These are phyloP conservation scores for Stagonosporopsis rhizophila DNA, from an alignment of 2,329 filamentous ascomycete species.

Conservation along the genomic window DNA sequence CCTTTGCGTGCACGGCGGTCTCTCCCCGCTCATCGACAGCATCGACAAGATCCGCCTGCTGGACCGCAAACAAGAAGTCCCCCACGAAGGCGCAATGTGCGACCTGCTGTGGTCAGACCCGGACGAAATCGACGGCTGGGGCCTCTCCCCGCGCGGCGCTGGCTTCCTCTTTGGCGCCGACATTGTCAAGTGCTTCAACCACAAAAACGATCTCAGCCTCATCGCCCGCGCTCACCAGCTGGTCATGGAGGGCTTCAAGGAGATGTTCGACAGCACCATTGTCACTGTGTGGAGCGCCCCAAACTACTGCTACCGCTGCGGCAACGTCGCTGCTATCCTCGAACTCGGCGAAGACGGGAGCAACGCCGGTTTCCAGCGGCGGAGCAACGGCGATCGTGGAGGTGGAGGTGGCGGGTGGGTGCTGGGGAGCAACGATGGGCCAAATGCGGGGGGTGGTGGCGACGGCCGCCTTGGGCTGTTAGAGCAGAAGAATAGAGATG, in stretches of 20 bases:
- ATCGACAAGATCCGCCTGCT: slow-evolving; percentile 95
- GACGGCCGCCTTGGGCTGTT: slow-evolving; percentile 46
- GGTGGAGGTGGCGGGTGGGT: slow-evolving; percentile 51
- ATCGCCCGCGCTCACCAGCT: slow-evolving; percentile 96
- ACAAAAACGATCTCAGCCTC: slow-evolving; percentile 88
- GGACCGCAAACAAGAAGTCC: slow-evolving; percentile 94
- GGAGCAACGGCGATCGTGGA: slow-evolving; percentile 72
- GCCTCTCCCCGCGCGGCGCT: slow-evolving; percentile 88
- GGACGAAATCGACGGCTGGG: slow-evolving; percentile 98
- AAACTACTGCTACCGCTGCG: slow-evolving; percentile 67
- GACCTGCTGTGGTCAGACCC: slow-evolving; percentile 98
- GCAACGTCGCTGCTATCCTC: slow-evolving; percentile 81
- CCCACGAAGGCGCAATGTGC: slow-evolving; percentile 98
- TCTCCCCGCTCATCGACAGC: slow-evolving; percentile 88
- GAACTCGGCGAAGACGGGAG: slow-evolving; percentile 85
- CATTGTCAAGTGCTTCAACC: slow-evolving; percentile 94
- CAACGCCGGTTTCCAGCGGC: slow-evolving; percentile 55
- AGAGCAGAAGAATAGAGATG: slow-evolving; percentile 55
- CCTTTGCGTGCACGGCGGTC: slow-evolving; percentile 92
- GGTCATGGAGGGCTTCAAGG: slow-evolving; percentile 99
- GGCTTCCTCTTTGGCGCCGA: slow-evolving; percentile 95
- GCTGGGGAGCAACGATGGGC: slow-evolving; percentile 41
- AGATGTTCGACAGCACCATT: slow-evolving; percentile 90
- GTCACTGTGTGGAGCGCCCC: slow-evolving; percentile 95
- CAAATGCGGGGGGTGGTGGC: slow-evolving; percentile 43